Conservation (phyloP, 805 yeast species). For the Wickerhamiella kazuoi region DNA sequence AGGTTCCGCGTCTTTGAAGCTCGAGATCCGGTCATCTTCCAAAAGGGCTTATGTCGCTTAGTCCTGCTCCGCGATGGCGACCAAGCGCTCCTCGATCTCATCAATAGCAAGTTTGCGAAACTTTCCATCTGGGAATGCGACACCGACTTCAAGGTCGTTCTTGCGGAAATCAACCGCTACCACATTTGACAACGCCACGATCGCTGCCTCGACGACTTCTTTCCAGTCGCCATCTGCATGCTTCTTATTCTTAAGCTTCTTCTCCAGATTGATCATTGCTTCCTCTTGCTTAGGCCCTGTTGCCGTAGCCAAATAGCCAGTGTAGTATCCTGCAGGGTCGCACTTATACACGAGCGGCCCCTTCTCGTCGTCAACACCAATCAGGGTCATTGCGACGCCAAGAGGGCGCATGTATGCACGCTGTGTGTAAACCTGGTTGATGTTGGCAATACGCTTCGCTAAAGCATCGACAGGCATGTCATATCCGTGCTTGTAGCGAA, state of each 20-base stretch:
- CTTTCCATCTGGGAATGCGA: constrained; percentile 46
- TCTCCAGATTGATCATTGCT: constrained; percentile 74
- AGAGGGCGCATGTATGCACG: constrained; percentile 97
- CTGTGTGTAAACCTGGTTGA: constrained; percentile 90
- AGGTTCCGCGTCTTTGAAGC: too few species aligned
- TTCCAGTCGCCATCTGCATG: constrained; percentile 69
- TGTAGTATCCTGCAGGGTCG: constrained; percentile 94
- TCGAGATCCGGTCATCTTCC: too few species aligned
- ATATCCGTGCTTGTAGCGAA: constrained; percentile 83
- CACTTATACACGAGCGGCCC: constrained; percentile 86
- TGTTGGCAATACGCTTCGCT: constrained; percentile 88
- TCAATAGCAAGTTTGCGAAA: constrained; percentile 63
- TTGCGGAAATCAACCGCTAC: constrained; percentile 87
- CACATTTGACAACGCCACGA: constrained; percentile 68
- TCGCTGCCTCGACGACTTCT: constrained; percentile 75
- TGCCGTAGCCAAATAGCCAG: constrained; percentile 79
- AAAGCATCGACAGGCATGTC: constrained; percentile 90
- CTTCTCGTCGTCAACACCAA: constrained; percentile 70
- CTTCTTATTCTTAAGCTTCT: constrained; percentile 63
- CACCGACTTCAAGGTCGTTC: constrained; percentile 84
- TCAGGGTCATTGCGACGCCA: constrained; percentile 82
- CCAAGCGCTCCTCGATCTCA: constrained; percentile 85
- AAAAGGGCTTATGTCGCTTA: constrained; percentile 24
- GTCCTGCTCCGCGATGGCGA: constrained; percentile 93
- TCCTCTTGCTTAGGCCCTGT: constrained; percentile 98